Base-by-base conservation (phyloP, 371 early-diverging fungal species). In the Circinella umbellata region DNA sequence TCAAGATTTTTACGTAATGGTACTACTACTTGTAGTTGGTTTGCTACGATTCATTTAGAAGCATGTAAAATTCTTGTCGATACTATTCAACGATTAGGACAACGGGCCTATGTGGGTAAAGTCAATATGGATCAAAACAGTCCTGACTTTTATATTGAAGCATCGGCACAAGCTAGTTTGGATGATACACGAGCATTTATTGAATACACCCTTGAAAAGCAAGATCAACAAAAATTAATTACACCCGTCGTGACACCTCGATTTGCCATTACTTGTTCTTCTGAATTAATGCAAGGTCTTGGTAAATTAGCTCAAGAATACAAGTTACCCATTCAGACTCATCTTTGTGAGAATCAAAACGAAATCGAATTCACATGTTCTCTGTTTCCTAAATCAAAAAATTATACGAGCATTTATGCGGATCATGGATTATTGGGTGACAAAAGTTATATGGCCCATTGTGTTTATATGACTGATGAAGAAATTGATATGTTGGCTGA, bases 91-190 rank as follows among this genome's bases (percentile, higher is more conserved):
- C 70, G 76, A 18, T 75, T 84, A 10, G 98, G 97, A 3, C 97
- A 98, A 77, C 92, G 98, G 57, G 97, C 93, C 17, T 93, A 86
- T 75, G 89, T 98, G 27, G 98, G 98, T 53, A 96, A 96, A 74
- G 96, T 97, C 69, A 94, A 93, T 86, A 97, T 97, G 98, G 96
- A 96, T 77, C 84, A 90, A 68, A 92, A 96, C 75, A 75, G 90
- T 1, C 96, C 96, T 8, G 89, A 90, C 35, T 85, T 80, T 70
- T 92, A 94, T 74, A 70, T 85, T 18, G 96, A 98, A 42, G 42
- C 6, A 75, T 73, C 82, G 3, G 91, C 92, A 1, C 82, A 81
- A 27, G 81, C 85, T 17, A 92, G 91, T 68, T 67, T 95, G 39
- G 63, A 78, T 2, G 90, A 86, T 27, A 96, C 96, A 0, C 84